Base-by-base conservation (phyloP, 2,329 filamentous ascomycete species). In the Nemania sp. region DNA sequence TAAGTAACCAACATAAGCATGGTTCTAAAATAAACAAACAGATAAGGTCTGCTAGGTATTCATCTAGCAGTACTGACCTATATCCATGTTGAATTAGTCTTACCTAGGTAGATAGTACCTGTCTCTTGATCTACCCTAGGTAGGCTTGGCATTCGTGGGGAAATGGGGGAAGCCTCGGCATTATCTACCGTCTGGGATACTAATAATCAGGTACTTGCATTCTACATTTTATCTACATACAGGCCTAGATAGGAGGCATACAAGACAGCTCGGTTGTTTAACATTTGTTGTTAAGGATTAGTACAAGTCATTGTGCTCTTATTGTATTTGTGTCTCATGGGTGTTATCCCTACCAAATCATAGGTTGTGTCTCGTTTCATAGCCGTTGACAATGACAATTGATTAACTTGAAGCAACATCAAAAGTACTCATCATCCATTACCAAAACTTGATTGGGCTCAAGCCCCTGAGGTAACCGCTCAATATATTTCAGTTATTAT, bases 151-250 rank as follows among this genome's bases (percentile, higher is more conserved):
- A 27, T 38, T 27, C 18, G 26, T 29, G 47, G 58, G 58, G 58
- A 52, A 61, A 53, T 18, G 20, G 10, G 20, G n/a, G 26, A 24
- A 24, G 53, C 58, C 58, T 61, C 58, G 58, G 58, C 47, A 61
- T 22, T 22, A 5, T n/a, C n/a, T n/a, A n/a, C n/a, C 22, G 24
- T 51, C 38, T 41, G 18, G 38, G 11, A 5, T 41, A 41, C 13
- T 13, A 1, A n/a, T n/a, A n/a, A n/a, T n/a, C 18, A 18, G 38
- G 38, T 41, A 41, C 11, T 13, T 41, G 41, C 15, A 35, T 41
- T 41, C 5, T 2, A 18, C 15, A 41, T 41, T 35, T 5, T 35
- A 35, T 35, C 32, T 35, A 35, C 5, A 35, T 35, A 35, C 32
- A 5, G 22, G n/a, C 20, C 20, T 24, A 49, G 5, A 15, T 8